Evolutionary conservation across 2,329 filamentous ascomycete species (phyloP), one percentile per base, ranked within the genome.

Genomic region (Lasiodiplodia sp.): DNA sequence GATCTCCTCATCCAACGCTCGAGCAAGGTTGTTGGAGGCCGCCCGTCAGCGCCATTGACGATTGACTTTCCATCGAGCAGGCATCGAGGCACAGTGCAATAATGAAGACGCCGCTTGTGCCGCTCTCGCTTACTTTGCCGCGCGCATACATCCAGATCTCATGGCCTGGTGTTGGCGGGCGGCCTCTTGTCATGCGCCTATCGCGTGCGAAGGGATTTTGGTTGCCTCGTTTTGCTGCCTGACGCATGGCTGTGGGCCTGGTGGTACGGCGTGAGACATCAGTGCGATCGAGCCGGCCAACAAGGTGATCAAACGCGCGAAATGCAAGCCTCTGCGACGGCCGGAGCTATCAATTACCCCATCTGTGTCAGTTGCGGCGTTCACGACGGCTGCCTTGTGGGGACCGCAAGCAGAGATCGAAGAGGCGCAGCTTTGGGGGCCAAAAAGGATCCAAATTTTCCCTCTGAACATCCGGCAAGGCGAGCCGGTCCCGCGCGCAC

Each of bases 171-270:
- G 60, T 37, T 49, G 44, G 44, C n/a, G 55, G 34, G 56, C 56
- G 56, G 56, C 56, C 56, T 60, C 56, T 11, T 12, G 16, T 34
- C 58, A 52, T 49, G 58, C 40, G 21, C 16, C 18, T 31, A 44
- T 60, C 57, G 40, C 40, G 57, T 31, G 40, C 4, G 28, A 28
- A 28, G 28, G 44, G 44, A 47, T 47, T 18, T 52, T 14, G 44
- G 60, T 64, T 64, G 60, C 60, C 60, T 64, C 14, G 23, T 49
- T 18, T 34, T 64, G 60, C 60, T 64, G 60, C 60, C 60, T 64
- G 31, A 31, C 28, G 44, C 28, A 52, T 52, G 40, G 40, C 40
- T 34, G 40, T 16, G 25, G 40, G 58, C 18, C 16, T 49, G 40
- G 57, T 49, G 7, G 38, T 18, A 52, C 60, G 44, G 44, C 60